Base-by-base conservation (phyloP, 495 filamentous ascomycete genomes). In the Trichoderma reesei region DNA sequence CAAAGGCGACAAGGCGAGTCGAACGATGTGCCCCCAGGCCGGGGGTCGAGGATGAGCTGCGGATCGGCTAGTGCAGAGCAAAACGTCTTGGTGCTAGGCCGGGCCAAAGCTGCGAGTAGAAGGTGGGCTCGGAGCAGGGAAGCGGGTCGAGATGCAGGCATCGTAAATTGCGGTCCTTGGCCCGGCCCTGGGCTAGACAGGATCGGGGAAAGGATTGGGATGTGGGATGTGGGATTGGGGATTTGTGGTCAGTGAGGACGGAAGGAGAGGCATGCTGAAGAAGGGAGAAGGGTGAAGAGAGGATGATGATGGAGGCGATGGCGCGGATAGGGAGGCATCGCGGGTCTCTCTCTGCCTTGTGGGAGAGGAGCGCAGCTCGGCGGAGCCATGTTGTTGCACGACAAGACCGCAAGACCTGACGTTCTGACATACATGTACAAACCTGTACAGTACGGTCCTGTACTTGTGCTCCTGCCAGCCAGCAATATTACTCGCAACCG, bases 11-110 rank as follows among this genome's bases (percentile, higher is more conserved):
- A 8, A 51, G 14, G 16, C 20, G 11, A 14, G 20, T 56, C 51
- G 44, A 48, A 48, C 34, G 51, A 56, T 34, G 31, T 56, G 3
- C 7, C 44, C 44, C 44, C 16, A 11, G 31, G 51, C 51, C 51
- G n/a, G 51, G 51, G 44, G 26, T 56, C 51, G 9, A 56, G 42
- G 42, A 46, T n/a, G 16, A 46, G 42, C 3, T 39, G 42, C 42
- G 42, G 42, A 46, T 46, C 42, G 16, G 42, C 42, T 46, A 46
- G 51, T 56, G 51, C 26, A 56, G 10, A 56, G 51, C 51, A 56
- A 56, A 34, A 31, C 51, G 51, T 56, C 51, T 56, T 56, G 51
- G 51, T 56, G 16, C 20, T 56, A 31, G 51, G 51, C 31, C 51
- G 44, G 51, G 51, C 51, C 26, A 56, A 33, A 34, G 13, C 26